These are phyloP conservation scores for Rhodotorula taiwanensis DNA, from an alignment of 768 basidiomycete species.

Conservation along the genomic window DNA sequence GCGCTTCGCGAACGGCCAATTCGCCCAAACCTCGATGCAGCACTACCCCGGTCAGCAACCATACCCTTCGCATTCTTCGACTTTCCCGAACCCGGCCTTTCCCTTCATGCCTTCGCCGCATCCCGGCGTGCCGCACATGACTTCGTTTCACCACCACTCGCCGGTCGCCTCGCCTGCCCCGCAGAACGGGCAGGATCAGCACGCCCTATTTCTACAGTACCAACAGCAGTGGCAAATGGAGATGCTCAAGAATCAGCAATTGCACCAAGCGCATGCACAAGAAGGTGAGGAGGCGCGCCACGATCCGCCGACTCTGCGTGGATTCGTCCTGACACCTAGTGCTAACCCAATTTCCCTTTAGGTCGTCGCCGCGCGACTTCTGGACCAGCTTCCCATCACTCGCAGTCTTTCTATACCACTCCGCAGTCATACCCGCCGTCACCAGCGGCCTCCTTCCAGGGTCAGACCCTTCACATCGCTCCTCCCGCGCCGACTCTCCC, in stretches of 20 bases:
- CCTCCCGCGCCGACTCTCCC: neutral
- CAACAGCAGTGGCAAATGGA: slow-evolving; percentile 31
- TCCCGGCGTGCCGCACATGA: neutral
- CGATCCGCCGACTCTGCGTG: neutral
- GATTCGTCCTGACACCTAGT: neutral
- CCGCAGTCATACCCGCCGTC: slow-evolving; percentile 11
- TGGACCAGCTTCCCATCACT: slow-evolving; percentile 8
- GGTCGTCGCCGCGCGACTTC: slow-evolving; percentile 25
- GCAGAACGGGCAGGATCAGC: no score
- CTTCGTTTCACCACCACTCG: neutral
- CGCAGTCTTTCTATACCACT: slow-evolving; percentile 12
- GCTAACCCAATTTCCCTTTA: neutral
- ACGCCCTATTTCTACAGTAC: slow-evolving; percentile 18
- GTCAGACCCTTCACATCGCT: neutral
- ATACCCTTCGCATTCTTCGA: slow-evolving; percentile 9
- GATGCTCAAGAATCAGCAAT: slow-evolving; percentile 20
- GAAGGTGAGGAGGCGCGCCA: no score
- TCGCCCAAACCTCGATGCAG: slow-evolving; percentile 4
- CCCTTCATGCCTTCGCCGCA: slow-evolving; percentile 36
- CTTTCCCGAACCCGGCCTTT: slow-evolving; percentile 21
- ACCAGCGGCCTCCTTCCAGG: neutral
- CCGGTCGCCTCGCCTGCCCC: no score
- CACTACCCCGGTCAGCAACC: slow-evolving; percentile 12
- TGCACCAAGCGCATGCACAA: slow-evolving; percentile 2
- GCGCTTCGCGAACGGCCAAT: no score